Evolutionary conservation across 768 basidiomycete genomes (phyloP), one percentile per base, ranked within the genome.

Genomic region (Suillus luteus): DNA sequence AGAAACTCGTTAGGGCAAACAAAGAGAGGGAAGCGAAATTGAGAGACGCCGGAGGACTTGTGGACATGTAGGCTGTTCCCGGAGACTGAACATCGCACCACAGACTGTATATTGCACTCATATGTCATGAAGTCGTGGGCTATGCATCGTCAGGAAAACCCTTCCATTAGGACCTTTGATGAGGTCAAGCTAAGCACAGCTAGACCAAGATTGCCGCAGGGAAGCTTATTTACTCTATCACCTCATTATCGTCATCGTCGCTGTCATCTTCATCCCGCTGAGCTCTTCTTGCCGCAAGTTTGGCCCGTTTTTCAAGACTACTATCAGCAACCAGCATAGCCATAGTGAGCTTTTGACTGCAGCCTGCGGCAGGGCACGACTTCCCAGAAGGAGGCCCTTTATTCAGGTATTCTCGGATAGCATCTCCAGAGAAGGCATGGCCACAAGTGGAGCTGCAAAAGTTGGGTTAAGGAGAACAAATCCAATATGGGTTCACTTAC

Each of bases 401-500:
- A 40, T 69, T 71, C 69, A 96, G 85, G 69, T 86, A 87, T 4
- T 86, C 86, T 49, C 75, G 74, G 65, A 98, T 91, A 1, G 92
- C 87, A 54, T 76, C 83, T 52, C 78, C 81, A 3, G 93, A 94
- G 79, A 90, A 99, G 1, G 90, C 91, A 74, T 99, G 96, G 0
- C 85, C 80, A 74, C 96, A 97, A 37, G 85, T 71, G 46, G 75
- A 72, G 41, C 92, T 95, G 70, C 19, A 64, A 54, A 41, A 35
- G 17, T 62, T 64, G 64, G 59, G 62, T 66, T 41, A 40, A 35
- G 27, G 40, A 31, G 41, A 49, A 60, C 63, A 27, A 52, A 17
- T 19, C 6, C 31, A 62, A 51, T 24, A 22, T 24, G 55, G 57
- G 52, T n/a, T 54, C 38, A 70, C 90, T 62, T 72, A 96, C 95